Percentiles rank a stretch among this genome's conserved stretches.
These are phyloP conservation scores for Platanthera zijinensis DNA, from an alignment of 106 monocot genomes.

Conservation along the genomic window DNA sequence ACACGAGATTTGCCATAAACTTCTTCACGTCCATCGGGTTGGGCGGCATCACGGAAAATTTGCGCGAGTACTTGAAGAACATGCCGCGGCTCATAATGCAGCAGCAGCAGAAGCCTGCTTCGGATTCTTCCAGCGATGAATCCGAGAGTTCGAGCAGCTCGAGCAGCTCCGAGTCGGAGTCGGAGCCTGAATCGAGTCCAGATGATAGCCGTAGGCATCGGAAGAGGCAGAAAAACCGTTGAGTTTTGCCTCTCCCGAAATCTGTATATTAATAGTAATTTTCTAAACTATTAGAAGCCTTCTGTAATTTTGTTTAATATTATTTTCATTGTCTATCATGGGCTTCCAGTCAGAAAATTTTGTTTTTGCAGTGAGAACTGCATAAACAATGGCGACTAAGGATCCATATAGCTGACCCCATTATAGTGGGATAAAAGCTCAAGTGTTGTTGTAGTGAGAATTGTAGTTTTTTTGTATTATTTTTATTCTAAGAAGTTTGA, in stretches of 20 bases:
- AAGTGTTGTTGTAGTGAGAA: too few relatives aligned
- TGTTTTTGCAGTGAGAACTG: too few relatives aligned
- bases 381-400: too few relatives aligned
- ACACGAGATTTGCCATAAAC: constrained; percentile 84
- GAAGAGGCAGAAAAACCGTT: constrained; percentile 29
- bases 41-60: constrained; percentile 87
- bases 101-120: constrained; percentile 47
- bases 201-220: constrained; percentile 11
- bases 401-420: too few relatives aligned
- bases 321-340: too few relatives aligned
- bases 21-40: constrained; percentile 96
- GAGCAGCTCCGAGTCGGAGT: constrained; percentile 20
- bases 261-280: too few relatives aligned
- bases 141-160: constrained; percentile 28
- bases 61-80: constrained; percentile 87
- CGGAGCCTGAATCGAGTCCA: constrained; percentile 35
- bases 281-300: too few relatives aligned
- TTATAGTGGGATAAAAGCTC: too few relatives aligned
- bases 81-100: constrained; percentile 98
- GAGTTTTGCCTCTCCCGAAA: not conserved
- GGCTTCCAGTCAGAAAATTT: too few relatives aligned
- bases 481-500: too few relatives aligned
- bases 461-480: too few relatives aligned
- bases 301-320: too few relatives aligned
- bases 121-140: constrained; percentile 51